These are phyloP conservation scores for Ramaria rubella DNA, from an alignment of 768 basidiomycete genomes.

Conservation along the genomic window DNA sequence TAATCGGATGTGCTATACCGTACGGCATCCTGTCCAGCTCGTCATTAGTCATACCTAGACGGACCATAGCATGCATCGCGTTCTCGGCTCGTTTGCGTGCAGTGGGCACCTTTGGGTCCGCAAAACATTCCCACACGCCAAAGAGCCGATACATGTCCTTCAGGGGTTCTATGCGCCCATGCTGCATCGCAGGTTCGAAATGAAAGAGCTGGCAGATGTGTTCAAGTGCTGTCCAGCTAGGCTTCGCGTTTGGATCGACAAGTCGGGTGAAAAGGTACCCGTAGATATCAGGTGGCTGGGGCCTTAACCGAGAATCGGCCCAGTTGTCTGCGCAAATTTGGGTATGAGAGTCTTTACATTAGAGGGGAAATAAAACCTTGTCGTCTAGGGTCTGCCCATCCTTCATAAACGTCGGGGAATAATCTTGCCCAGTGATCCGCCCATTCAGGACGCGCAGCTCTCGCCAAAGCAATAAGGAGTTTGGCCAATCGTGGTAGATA, in stretches of 20 bases:
- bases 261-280: conserved; percentile 51
- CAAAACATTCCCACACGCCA: conserved; percentile 10
- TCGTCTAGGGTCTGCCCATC: conserved; percentile 49
- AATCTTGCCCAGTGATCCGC: conserved; percentile 88
- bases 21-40: conserved; percentile 55
- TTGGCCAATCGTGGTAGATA: conserved; percentile 59
- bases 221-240: conserved; percentile 53
- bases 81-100: conserved; percentile 58
- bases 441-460: conserved; percentile 75
- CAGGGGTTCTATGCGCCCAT: conserved; percentile 1
- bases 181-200: conserved; percentile 10
- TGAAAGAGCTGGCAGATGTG: conserved; percentile 9
- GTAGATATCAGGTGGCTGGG: conserved; percentile 74
- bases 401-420: conserved; percentile 52
- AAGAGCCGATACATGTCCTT: conserved; percentile 9
- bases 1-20: conserved; percentile 68
- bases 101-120: conserved; percentile 2
- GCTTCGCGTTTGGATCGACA: conserved; percentile 51
- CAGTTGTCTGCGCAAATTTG: background rate
- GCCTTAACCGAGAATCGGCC: conserved; percentile 47
- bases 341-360: conserved; percentile 9
- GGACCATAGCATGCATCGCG: conserved; percentile 52
- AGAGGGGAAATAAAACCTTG: conserved; percentile 27
- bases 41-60: conserved; percentile 37
- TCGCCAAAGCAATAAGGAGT: conserved; percentile 34